Conservation (phyloP, 192 early-diverging fungal species). For the Backusella luteola region DNA sequence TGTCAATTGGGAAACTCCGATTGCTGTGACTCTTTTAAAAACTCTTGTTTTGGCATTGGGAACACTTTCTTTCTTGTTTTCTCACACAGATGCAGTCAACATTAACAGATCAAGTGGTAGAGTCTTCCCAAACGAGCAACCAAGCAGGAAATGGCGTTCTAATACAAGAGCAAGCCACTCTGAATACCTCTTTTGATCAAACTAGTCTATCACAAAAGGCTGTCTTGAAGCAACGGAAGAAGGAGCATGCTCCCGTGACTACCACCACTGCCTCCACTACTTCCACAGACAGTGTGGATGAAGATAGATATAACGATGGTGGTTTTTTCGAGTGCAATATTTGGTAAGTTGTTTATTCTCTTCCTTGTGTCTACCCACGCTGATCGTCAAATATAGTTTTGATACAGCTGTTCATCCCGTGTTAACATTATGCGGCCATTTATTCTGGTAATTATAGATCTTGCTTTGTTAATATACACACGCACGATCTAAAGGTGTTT, state of each 20-base stretch:
- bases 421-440: conserved; percentile 74
- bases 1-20: not conserved
- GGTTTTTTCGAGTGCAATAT: conserved; percentile 41
- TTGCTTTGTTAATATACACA: not conserved
- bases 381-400: conserved; percentile 42
- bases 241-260: not conserved
- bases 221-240: conserved; percentile 13
- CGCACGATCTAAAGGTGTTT: not conserved
- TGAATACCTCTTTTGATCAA: not conserved
- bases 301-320: not conserved
- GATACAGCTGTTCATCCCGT: conserved; percentile 74
- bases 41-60: not conserved
- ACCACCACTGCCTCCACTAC: not conserved
- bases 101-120: not conserved
- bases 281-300: not conserved
- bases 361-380: not conserved
- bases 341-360: conserved; percentile 20
- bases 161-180: not conserved
- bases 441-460: conserved; percentile 59
- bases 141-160: not conserved
- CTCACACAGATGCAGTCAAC: conserved; percentile 1
- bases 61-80: not conserved
- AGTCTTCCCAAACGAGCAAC: not conserved
- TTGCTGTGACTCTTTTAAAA: not conserved
- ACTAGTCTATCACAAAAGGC: not conserved